A percentile compares a stretch with the other conserved stretches of the same genome.
phyloP scores from a whole-genome alignment of 225 moss, liverwort and hornwort genomes.

The Bryoerythrophyllum caledonicum region DNA sequence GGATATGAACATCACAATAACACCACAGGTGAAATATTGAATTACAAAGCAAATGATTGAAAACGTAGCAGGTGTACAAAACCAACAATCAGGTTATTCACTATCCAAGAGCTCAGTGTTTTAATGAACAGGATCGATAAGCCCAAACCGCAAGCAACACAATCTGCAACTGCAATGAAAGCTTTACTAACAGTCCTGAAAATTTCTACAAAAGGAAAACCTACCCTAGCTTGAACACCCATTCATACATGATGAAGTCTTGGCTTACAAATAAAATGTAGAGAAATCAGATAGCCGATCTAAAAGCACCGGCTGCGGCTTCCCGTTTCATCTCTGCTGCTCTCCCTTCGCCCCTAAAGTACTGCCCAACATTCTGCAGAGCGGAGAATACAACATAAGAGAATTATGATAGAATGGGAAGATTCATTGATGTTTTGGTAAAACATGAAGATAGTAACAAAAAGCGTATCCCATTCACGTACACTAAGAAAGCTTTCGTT shows the following conservation, averaged over 20 bases:
- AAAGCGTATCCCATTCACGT: background rate
- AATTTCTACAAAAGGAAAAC: conserved; percentile 31
- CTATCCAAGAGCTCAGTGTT: conserved; percentile 16
- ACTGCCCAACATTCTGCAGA: conserved; percentile 75
- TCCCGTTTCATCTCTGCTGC: conserved; percentile 85
- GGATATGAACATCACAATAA: background rate
- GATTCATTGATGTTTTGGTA: background rate
- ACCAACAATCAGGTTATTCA: conserved; percentile 8
- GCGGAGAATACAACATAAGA: conserved; percentile 1
- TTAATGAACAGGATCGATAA: conserved; percentile 19
- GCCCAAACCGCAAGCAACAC: conserved; percentile 25
- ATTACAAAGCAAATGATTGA: background rate
- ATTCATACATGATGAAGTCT: conserved; percentile 23
- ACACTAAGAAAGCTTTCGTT: background rate
- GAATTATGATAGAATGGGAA: conserved; percentile 20
- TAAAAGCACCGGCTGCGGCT: conserved; percentile 61
- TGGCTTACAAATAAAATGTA: conserved; percentile 10
- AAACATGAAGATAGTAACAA: background rate
- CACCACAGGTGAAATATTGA: background rate
- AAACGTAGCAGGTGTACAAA: background rate
- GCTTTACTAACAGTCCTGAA: conserved; percentile 21
- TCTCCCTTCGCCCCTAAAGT: conserved; percentile 92
- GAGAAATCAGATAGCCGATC: conserved; percentile 61
- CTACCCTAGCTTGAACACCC: conserved; percentile 27
- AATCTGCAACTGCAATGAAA: conserved; percentile 16